Evolutionary conservation across 148 eudicot genomes (phyloP).

Genomic region (Camellia lanceoleosa): DNA sequence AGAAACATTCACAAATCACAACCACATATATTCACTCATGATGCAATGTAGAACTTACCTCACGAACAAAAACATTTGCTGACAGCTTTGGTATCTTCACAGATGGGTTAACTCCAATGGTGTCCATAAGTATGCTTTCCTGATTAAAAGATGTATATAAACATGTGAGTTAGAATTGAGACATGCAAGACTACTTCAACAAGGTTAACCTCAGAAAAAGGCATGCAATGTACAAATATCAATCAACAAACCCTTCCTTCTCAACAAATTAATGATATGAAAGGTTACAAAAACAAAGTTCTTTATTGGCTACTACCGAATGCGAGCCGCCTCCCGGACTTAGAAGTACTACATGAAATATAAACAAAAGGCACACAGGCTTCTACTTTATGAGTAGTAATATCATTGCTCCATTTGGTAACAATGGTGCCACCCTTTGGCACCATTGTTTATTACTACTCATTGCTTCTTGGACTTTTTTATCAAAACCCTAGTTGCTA

Average conservation of each 20-base stretch:
- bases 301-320: too few species aligned
- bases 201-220: not conserved
- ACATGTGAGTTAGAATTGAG: not conserved
- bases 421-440: too few species aligned
- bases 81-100: slow-evolving; percentile 28
- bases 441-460: too few species aligned
- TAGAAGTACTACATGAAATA: too few species aligned
- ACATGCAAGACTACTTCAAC: not conserved
- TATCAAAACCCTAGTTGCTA: too few species aligned
- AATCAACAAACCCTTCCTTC: not conserved
- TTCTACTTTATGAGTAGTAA: not conserved
- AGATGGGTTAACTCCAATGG: slow-evolving; percentile 24
- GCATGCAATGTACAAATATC: not conserved
- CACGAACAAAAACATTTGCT: slow-evolving; percentile 39
- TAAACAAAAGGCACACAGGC: not conserved
- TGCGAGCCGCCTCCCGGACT: too few species aligned
- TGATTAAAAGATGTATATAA: slow-evolving; percentile 6
- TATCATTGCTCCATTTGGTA: not conserved
- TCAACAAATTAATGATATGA: not conserved
- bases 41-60: slow-evolving; percentile 29
- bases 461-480: too few species aligned
- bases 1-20: not conserved
- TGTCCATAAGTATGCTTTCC: slow-evolving; percentile 29
- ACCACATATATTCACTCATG: not conserved
- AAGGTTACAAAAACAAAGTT: not conserved